Conservation (phyloP, 768 basidiomycete species). For the Clavaria fumosa region DNA sequence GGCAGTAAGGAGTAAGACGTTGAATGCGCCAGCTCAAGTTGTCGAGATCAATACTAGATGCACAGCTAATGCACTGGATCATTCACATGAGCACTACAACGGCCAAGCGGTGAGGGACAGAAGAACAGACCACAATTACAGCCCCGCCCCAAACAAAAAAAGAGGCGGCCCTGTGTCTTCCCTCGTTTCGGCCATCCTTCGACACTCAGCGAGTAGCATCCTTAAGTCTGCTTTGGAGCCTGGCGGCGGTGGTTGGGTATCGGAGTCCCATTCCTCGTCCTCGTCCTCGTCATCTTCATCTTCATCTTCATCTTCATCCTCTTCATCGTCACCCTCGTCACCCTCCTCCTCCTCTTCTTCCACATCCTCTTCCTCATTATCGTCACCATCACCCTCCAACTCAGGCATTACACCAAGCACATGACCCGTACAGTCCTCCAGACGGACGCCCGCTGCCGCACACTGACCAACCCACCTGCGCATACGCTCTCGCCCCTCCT, state of each 20-base stretch:
- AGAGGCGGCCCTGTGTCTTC: too few relatives aligned
- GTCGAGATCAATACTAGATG: too few relatives aligned
- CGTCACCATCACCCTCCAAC: conserved; percentile 18
- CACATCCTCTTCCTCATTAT: conserved; percentile 15
- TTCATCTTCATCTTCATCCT: conserved; percentile 15
- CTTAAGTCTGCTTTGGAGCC: neutral
- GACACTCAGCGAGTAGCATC: neutral
- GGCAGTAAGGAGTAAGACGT: too few relatives aligned
- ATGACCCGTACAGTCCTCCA: conserved; percentile 68
- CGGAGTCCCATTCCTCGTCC: conserved; percentile 16
- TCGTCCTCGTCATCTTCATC: conserved; percentile 19
- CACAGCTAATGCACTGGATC: too few relatives aligned
- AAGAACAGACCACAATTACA: too few relatives aligned
- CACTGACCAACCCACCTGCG: conserved; percentile 68
- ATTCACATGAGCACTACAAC: too few relatives aligned
- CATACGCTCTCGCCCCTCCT: too few relatives aligned
- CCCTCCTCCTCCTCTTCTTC: conserved; percentile 20
- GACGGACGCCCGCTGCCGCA: conserved; percentile 37
- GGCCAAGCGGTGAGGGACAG: too few relatives aligned
- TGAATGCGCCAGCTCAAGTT: too few relatives aligned
- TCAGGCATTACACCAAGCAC: conserved; percentile 36
- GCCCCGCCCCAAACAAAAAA: too few relatives aligned
- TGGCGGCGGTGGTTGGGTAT: conserved; percentile 1
- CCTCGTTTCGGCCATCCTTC: neutral
- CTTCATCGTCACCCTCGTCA: conserved; percentile 18